A percentile compares a stretch with the other conserved stretches of the same genome.
phyloP scores from a whole-genome alignment of 192 early-diverging fungal species.

The Paraglomus brasilianum region DNA sequence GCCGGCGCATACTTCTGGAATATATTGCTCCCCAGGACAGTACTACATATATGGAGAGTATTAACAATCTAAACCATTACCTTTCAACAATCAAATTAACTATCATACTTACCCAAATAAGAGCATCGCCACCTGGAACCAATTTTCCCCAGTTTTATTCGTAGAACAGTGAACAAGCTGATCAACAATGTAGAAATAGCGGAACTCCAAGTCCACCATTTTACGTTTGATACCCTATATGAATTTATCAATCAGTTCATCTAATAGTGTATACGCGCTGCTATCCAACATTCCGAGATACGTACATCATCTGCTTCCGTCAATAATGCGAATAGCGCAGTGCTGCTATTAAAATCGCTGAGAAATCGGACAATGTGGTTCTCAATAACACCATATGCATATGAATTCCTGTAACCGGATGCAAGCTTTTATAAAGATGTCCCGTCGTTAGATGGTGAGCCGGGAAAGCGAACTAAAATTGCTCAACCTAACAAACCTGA shows the following conservation, averaged over 20 bases:
- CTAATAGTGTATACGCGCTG: background rate
- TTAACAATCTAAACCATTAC: conserved; percentile 1
- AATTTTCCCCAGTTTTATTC: conserved; percentile 69
- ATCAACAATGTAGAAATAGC: conserved; percentile 72
- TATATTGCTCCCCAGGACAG: conserved; percentile 47
- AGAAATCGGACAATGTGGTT: conserved; percentile 60
- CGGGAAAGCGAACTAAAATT: background rate
- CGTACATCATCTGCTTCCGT: conserved; percentile 34
- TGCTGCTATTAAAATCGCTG: conserved; percentile 55
- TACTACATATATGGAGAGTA: conserved; percentile 28
- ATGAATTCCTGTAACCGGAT: conserved; percentile 61
- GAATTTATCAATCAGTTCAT: background rate
- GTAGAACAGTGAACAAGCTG: conserved; percentile 77
- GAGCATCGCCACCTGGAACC: conserved; percentile 63
- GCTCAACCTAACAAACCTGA: conserved; percentile 41
- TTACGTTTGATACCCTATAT: conserved; percentile 41
- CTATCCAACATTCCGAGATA: background rate
- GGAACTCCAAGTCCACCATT: conserved; percentile 59
- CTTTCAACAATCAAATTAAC: background rate
- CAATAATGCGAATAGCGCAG: conserved; percentile 34
- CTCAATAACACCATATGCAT: conserved; percentile 63
- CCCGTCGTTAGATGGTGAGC: too few species aligned
- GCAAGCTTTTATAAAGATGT: conserved; percentile 38
- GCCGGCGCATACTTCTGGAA: conserved; percentile 53
- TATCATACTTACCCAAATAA: conserved; percentile 56